Base-by-base conservation (phyloP, 495 filamentous ascomycete genomes). In the Pyrenula aspistea region DNA sequence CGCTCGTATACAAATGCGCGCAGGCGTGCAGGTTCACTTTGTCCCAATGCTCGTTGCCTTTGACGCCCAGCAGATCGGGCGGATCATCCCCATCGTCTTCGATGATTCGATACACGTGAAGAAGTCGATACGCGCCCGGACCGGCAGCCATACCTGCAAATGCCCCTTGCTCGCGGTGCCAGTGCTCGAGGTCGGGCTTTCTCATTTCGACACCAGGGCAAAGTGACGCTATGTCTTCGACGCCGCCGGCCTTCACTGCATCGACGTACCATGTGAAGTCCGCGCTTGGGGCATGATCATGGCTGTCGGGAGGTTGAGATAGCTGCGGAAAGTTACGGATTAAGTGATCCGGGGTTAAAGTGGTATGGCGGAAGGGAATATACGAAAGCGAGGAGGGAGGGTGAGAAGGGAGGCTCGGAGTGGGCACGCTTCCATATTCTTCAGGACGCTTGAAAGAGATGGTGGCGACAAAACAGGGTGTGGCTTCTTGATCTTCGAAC, bases 1-100 rank as follows among this genome's bases (percentile, higher is more conserved):
- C 86, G 24, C 77, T 79, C 1, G 82, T 77, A 67, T 82, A 88
- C 53, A 85, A 78, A 64, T 88, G 85, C 15, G 78, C 77, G 57
- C 76, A 76, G 2, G 83, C 75, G 64, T 87, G 84, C 10, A 81
- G 70, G 57, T 85, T 85, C 50, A 52, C n/a, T 12, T 25, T 36
- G 20, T 19, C n/a, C 25, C 23, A 23, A 12, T 21, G 15, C 1
- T 55, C 25, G 3, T 11, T 10, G 24, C 51, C 2, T 53, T 1
- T 12, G 12, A 11, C 2, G 12, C 51, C 51, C 51, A 25, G 24
- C n/a, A 12, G 51, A 15, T 42, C 31, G 4, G 31, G 31, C 15
- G 4, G 31, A 15, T 42, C 53, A 24, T 36, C 31, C 22, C 53
- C 53, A 36, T 42, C 53, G 25, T 42, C 53, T 55, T 42, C 25